These are phyloP conservation scores for Aureobasidium subglaciale DNA, from an alignment of 2,329 filamentous ascomycete species.

Conservation along the genomic window DNA sequence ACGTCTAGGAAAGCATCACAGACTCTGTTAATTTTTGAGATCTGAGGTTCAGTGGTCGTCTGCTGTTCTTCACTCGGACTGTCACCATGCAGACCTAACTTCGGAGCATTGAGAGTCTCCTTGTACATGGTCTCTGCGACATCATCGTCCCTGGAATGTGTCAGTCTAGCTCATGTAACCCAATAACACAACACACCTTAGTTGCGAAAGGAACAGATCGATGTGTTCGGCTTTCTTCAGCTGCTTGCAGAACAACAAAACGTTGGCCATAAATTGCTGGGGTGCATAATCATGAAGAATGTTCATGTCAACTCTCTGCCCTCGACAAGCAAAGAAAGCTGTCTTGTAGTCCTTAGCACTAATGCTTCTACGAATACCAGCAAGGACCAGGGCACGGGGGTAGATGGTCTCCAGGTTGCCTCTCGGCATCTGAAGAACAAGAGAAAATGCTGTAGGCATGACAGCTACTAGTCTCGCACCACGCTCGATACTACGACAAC, in stretches of 20 bases:
- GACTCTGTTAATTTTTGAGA: slow-evolving; percentile 72
- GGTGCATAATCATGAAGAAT: slow-evolving; percentile 92
- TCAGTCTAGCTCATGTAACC: slow-evolving; percentile 14
- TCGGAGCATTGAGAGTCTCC: slow-evolving; percentile 59
- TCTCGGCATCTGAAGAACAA: slow-evolving; percentile 90
- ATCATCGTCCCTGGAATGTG: slow-evolving; percentile 62
- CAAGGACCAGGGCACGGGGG: slow-evolving; percentile 84
- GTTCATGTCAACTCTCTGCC: slow-evolving; percentile 95
- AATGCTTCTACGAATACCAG: slow-evolving; percentile 76
- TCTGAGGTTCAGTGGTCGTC: neutral
- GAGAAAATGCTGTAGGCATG: slow-evolving; percentile 76
- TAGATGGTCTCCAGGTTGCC: slow-evolving; percentile 95
- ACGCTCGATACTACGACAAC: slow-evolving; percentile 85
- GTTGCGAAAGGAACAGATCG: slow-evolving; percentile 82
- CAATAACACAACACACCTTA: slow-evolving; percentile 52
- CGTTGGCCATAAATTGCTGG: slow-evolving; percentile 69
- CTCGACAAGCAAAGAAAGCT: slow-evolving; percentile 82
- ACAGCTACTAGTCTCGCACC: slow-evolving; percentile 81
- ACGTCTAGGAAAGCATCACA: slow-evolving; percentile 75
- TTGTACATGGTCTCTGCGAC: slow-evolving; percentile 91
- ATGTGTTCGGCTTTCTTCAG: slow-evolving; percentile 74
- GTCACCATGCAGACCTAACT: slow-evolving; percentile 19
- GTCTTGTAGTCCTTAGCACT: slow-evolving; percentile 71
- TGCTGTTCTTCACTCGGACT: neutral
- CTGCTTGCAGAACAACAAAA: slow-evolving; percentile 74